These are phyloP conservation scores for Penicillium sp. DNA, from an alignment of 2,329 filamentous ascomycete species.

Conservation along the genomic window DNA sequence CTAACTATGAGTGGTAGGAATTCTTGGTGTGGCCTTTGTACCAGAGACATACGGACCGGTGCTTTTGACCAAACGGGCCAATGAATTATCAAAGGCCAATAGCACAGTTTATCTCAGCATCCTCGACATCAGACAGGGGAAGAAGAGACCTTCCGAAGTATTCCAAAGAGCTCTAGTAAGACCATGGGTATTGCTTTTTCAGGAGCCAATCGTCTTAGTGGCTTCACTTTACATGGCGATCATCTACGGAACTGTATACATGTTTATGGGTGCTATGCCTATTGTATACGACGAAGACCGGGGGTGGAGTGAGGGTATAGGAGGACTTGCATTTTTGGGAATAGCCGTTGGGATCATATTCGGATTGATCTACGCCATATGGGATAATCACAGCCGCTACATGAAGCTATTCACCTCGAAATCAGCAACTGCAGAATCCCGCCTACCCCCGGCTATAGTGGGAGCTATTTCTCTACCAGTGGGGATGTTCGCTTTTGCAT, in stretches of 20 bases:
- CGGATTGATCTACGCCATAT: neutral
- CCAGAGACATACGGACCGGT: slow-evolving; percentile 23
- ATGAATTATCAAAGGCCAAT: neutral
- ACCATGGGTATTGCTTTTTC: slow-evolving; percentile 16
- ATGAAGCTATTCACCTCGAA: neutral
- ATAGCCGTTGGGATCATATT: neutral
- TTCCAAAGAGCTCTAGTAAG: slow-evolving; percentile 14
- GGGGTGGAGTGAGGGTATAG: slow-evolving; percentile 15
- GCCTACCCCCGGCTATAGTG: neutral
- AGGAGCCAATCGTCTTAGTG: slow-evolving; percentile 18
- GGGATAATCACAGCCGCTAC: neutral
- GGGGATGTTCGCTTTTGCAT: neutral
- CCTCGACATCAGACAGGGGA: slow-evolving; percentile 13
- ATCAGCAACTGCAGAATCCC: neutral
- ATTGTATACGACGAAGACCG: slow-evolving; percentile 18
- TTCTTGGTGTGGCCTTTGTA: slow-evolving; percentile 10
- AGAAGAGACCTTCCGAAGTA: slow-evolving; percentile 8
- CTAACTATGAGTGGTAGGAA: neutral
- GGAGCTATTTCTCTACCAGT: neutral
- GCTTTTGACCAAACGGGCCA: slow-evolving; percentile 9
- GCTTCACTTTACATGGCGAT: slow-evolving; percentile 16
- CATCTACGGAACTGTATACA: slow-evolving; percentile 19
- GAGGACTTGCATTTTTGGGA: slow-evolving; percentile 14
- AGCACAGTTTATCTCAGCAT: slow-evolving; percentile 12
- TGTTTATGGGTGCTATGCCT: slow-evolving; percentile 17